These are phyloP conservation scores for Alternaria sp. DNA, from an alignment of 2,329 filamentous ascomycete genomes.

Conservation along the genomic window DNA sequence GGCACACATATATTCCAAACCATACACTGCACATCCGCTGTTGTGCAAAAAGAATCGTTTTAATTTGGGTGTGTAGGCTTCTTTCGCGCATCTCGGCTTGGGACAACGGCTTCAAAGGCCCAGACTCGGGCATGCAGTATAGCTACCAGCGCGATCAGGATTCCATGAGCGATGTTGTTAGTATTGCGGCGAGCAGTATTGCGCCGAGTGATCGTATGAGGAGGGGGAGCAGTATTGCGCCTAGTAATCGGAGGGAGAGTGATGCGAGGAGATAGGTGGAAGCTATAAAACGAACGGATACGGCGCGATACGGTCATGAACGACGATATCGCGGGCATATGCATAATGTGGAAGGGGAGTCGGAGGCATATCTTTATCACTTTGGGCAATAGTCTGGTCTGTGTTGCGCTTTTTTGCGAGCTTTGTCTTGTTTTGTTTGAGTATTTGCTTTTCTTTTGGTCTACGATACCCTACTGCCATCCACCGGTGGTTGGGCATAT, in stretches of 20 bases:
- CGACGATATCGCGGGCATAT: not conserved
- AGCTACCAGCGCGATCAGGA: conserved; percentile 30
- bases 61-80: conserved; percentile 36
- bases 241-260: conserved; percentile 14
- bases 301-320: not conserved
- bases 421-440: not conserved
- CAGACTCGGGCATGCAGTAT: conserved; percentile 21
- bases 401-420: not conserved
- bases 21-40: not conserved
- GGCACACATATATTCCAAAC: not conserved
- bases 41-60: conserved; percentile 11
- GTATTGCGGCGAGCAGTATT: conserved; percentile 10
- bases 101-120: conserved; percentile 43
- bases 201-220: conserved; percentile 13
- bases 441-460: not conserved
- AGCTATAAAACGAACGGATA: not conserved
- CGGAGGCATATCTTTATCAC: not conserved
- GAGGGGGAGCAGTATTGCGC: conserved; percentile 5
- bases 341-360: not conserved
- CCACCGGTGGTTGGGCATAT: conserved; percentile 14
- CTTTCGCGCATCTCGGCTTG: conserved; percentile 42
- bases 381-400: conserved; percentile 2
- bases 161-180: conserved; percentile 25
- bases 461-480: conserved; percentile 16
- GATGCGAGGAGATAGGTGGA: conserved; percentile 3